Conservation (phyloP, 2,329 filamentous ascomycete genomes). For the Exophiala lecanii-corni region DNA sequence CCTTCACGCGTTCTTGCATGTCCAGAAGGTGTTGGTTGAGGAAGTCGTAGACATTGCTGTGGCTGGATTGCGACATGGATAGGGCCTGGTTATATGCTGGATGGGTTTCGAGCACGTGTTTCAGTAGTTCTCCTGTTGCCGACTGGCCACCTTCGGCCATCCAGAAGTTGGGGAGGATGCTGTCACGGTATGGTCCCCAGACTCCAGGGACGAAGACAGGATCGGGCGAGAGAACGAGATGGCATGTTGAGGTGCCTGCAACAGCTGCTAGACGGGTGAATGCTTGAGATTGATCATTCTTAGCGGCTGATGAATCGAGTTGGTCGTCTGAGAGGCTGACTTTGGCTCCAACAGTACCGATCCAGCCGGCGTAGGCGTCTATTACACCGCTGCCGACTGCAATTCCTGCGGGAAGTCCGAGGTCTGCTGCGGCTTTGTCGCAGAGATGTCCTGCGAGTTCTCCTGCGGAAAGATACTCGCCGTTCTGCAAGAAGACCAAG, state of each 20-base stretch:
- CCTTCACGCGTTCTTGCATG: constrained; percentile 62
- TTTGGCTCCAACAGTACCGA: constrained; percentile 96
- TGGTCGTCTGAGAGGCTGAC: constrained; percentile 68
- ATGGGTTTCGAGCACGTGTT: constrained; percentile 92
- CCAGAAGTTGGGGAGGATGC: constrained; percentile 87
- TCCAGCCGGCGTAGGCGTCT: constrained; percentile 97
- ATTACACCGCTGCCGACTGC: constrained; percentile 95
- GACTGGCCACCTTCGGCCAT: constrained; percentile 97
- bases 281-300: constrained; percentile 86
- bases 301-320: constrained; percentile 61
- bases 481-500: constrained; percentile 60
- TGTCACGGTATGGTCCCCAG: constrained; percentile 95
- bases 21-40: constrained; percentile 81
- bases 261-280: constrained; percentile 91
- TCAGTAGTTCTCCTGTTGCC: constrained; percentile 88
- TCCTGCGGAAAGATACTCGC: constrained; percentile 83
- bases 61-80: constrained; percentile 73
- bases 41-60: constrained; percentile 90
- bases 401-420: constrained; percentile 81
- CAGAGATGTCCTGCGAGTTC: constrained; percentile 83
- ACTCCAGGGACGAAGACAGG: constrained; percentile 93
- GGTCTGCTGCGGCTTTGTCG: constrained; percentile 73
- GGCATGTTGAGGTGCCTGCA: constrained; percentile 94
- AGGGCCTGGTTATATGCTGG: constrained; percentile 78
- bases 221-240: constrained; percentile 89